phyloP scores from a whole-genome alignment of 164 flowering plant species.

The Kalanchoe fedtschenkoi region DNA sequence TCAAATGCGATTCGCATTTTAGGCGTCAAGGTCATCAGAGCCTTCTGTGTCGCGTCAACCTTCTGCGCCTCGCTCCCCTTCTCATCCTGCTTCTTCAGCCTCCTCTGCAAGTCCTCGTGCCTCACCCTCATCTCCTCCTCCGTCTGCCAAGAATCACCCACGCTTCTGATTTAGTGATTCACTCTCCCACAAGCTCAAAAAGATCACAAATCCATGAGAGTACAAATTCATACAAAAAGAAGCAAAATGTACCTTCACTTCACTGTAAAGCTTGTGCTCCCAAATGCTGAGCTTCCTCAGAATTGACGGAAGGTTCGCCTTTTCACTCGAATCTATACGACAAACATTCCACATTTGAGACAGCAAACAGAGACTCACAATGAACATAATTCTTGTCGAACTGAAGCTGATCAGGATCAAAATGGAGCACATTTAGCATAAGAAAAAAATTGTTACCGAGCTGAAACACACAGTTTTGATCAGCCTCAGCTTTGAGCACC shows the following conservation, averaged over 20 bases:
- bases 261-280: conserved; percentile 3
- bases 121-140: conserved; percentile 6
- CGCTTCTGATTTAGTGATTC: no score
- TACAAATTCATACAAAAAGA: neutral
- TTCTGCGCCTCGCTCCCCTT: conserved; percentile 1
- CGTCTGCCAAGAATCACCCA: neutral
- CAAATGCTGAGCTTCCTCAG: conserved; percentile 1
- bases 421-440: no score
- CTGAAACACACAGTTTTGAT: neutral
- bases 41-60: neutral
- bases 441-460: no score
- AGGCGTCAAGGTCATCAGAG: neutral
- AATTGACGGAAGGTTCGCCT: conserved; percentile 4
- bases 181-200: neutral
- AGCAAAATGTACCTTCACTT: conserved; percentile 1
- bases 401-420: no score
- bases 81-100: conserved; percentile 5
- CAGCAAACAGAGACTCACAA: neutral
- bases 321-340: neutral
- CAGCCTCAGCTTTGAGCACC: conserved; percentile 3
- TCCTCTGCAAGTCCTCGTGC: conserved; percentile 3
- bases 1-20: neutral
- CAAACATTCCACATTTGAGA: neutral
- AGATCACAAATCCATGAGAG: neutral
- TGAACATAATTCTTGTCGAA: no score